Base-by-base conservation (phyloP, 2,329 filamentous ascomycete genomes). In the Blumeriella jaapii region DNA sequence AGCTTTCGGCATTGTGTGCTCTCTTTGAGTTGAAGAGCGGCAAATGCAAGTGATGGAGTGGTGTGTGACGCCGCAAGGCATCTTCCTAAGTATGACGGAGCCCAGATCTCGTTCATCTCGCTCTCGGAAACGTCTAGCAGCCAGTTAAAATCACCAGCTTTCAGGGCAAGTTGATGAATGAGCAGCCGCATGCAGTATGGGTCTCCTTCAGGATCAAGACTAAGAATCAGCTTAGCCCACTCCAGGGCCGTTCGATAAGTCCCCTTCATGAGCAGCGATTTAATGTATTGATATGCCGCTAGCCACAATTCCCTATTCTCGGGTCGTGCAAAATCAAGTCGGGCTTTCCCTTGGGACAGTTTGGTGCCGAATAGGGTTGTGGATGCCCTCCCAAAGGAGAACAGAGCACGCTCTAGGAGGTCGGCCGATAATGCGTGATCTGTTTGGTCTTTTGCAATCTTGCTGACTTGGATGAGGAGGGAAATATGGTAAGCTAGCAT, bases 291-390 rank as follows among this genome's bases (percentile, higher is more conserved):
- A 65, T 86, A 93, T 6, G 78, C 82, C 1, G 85, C 82, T 22
- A 96, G 73, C 78, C 83, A 94, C 45, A 98, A 77, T 57, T 96
- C 89, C 27, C 91, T 72, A 56, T 96, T 96, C 56, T 93, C 87
- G 0, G 81, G 78, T 23, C 84, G 68, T 13, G 68, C 61, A 54
- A 95, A 96, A 52, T 89, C 75, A 7, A 98, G 62, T 11, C 84
- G 71, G 5, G 85, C 87, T 47, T 77, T 77, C 20, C 91, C 91
- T 52, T 78, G 71, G 36, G 81, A 71, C 5, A 98, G 60, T 44
- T 79, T 78, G 37, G 74, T 73, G 6, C 78, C 69, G 56, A 96
- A 98, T 0, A 81, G 74, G 6, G 84, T 89, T 40, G 91, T 78
- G 0, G 85, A 77, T 3, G 86, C 82, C 23, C 89, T 74, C n/a